These are phyloP conservation scores for Apiospora pterosperma DNA, from an alignment of 2,329 filamentous ascomycete genomes.

Conservation along the genomic window DNA sequence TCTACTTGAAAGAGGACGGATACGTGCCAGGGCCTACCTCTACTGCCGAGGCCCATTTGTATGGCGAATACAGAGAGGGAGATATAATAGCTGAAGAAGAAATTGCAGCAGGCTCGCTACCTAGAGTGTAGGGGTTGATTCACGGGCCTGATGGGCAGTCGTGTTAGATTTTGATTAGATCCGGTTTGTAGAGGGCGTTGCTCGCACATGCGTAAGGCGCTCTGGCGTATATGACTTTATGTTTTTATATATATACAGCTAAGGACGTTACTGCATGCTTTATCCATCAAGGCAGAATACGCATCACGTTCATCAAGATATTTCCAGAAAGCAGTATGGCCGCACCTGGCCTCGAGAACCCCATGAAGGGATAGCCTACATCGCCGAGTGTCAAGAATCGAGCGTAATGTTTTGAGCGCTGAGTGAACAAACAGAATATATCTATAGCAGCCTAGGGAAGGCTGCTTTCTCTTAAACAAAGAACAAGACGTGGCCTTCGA, in stretches of 20 bases:
- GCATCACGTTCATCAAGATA: too few relatives aligned
- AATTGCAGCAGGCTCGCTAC: not conserved
- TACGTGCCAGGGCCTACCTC: constrained; percentile 9
- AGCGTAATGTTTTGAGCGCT: too few relatives aligned
- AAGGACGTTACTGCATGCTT: not conserved
- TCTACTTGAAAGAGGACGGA: constrained; percentile 23
- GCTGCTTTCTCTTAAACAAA: too few relatives aligned
- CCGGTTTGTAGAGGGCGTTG: not conserved
- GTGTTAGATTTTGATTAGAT: not conserved
- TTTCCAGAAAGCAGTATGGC: too few relatives aligned
- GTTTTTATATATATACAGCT: not conserved
- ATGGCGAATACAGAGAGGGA: not conserved
- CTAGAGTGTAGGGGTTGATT: not conserved
- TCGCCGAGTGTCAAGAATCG: too few relatives aligned
- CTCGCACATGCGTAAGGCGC: not conserved
- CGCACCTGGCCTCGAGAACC: too few relatives aligned
- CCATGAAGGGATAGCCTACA: too few relatives aligned
- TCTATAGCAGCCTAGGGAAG: too few relatives aligned
- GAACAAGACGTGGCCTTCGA: too few relatives aligned
- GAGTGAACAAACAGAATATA: too few relatives aligned
- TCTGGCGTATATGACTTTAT: not conserved
- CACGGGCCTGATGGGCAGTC: not conserved
- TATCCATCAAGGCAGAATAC: not conserved
- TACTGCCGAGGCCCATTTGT: not conserved
- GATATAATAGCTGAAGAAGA: not conserved